Conservation (phyloP, 208 protist genomes). For the Histomonas meleagridis region DNA sequence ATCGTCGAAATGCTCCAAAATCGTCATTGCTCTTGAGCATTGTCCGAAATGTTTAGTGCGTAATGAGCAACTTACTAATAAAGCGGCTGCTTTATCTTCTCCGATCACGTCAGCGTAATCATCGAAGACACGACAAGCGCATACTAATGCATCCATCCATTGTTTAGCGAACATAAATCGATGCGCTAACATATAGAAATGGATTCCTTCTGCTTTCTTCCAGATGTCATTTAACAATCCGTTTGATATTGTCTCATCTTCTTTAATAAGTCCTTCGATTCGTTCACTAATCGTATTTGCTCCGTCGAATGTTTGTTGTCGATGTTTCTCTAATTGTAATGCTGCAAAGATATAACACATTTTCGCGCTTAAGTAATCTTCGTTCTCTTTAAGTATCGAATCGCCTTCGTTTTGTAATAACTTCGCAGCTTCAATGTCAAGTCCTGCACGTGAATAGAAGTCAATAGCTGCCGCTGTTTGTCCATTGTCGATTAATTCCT, state of each 20-base stretch:
- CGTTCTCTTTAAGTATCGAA: background rate
- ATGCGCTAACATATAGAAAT: background rate
- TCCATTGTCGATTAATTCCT: background rate
- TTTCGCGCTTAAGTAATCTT: background rate
- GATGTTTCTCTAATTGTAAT: background rate
- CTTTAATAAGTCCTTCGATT: background rate
- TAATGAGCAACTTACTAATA: background rate
- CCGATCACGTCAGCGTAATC: background rate
- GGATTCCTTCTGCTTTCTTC: background rate
- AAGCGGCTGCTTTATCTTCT: background rate
- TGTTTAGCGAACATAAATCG: background rate
- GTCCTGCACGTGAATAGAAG: background rate
- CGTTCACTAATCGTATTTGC: background rate
- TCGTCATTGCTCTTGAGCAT: background rate
- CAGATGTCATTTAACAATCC: background rate
- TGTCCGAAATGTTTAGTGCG: background rate
- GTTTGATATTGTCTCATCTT: conserved; percentile 21
- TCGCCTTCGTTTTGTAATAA: background rate
- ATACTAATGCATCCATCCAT: background rate
- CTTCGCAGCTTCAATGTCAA: background rate
- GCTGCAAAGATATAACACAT: conserved; percentile 18
- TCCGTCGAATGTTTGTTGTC: background rate
- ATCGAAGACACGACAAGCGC: conserved; percentile 4
- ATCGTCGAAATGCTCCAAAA: background rate
- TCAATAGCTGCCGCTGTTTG: background rate